Base-by-base conservation (phyloP, 306 rosid species). In the Sophora flavescens region DNA sequence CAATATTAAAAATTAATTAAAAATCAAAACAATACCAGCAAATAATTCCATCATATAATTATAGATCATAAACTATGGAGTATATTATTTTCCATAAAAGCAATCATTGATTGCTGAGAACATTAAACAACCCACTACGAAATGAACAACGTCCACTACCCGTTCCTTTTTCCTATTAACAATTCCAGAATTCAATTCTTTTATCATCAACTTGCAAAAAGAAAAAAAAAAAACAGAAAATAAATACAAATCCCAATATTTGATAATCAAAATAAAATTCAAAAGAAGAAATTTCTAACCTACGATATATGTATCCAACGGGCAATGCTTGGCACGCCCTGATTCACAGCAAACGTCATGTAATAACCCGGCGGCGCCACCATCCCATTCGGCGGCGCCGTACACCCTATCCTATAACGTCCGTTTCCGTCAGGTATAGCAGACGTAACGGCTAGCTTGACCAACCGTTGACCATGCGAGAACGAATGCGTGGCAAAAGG, bases 351-450 rank as follows among this genome's bases (percentile, higher is more conserved):
- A 3, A 93, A 91, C 2, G 84, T 88, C 98, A 93, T 93, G 81
- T 93, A 93, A 76, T 88, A 90, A 22, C 97, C 97, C 0, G 97
- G 98, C 38, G 98, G 97, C 42, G 90, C 96, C 44, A 91, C 91
- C 84, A 22, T 78, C 10, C 94, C 88, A 15, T 68, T 88, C 0
- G 93, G 91, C 16, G 98, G 98, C 6, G 93, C 96, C 0, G 84
- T 82, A 33, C 91, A 87, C 18, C 76, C 80, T 1, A 93, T 83
- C 63, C 81, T 70, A 12, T 90, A 88, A 41, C 64, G 70, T 5
- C 87, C 86, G 17, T 45, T 65, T 4, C 77, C 89, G 15, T 78
- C 85, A 5, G 94, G 90, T 14, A 78, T 6, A 0, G 92, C 81
- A 4, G 88, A 72, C 0, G 81, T 59, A 15, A 93, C 96, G 7